Base-by-base conservation (phyloP, 768 basidiomycete genomes). In the Panellus pusillus region DNA sequence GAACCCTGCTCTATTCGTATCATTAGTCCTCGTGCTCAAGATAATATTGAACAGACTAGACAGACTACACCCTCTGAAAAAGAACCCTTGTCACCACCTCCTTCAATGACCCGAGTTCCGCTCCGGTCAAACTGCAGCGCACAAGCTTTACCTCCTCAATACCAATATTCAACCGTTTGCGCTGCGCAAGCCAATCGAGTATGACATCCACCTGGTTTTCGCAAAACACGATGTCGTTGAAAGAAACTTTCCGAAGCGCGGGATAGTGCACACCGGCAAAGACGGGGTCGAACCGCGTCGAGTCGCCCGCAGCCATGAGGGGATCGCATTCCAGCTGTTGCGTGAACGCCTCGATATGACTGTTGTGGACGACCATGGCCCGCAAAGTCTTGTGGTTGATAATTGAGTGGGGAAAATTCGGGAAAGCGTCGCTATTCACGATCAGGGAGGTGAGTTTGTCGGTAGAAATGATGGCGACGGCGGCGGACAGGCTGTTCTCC, bases 161-260 rank as follows among this genome's bases (percentile, higher is more conserved):
- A 12, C 31, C 54, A 28, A 50, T 11, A 39, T 37, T 36, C 32
- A 55, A 12, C 29, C 54, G 37, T n/a, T 50, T 50, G 29, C 54
- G 43, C 49, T 55, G 54, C n/a, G 49, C 54, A 36, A 55, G 31
- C 54, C 54, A 55, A 20, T 55, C 54, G 31, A 55, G 9, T 7
- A 55, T 50, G 13, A 28, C 27, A 31, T 46, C 54, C 38, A 44
- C 29, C 1, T 42, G 13, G 37, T 31, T 17, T 29, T 50, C 44
- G 38, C 9, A 17, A 35, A 55, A 50, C 1, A 17, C 31, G 9
- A 55, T 24, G 13, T 37, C 12, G 13, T 24, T 18, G 19, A 55
- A 55, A 38, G 19, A 2, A 18, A 55, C 19, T 29, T 42, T 35
- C 3, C 49, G 44, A 38, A 55, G 27, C n/a, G 31, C 36, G 0